phyloP scores from a whole-genome alignment of 2,329 filamentous ascomycete genomes.

The Arthroderma sp. region DNA sequence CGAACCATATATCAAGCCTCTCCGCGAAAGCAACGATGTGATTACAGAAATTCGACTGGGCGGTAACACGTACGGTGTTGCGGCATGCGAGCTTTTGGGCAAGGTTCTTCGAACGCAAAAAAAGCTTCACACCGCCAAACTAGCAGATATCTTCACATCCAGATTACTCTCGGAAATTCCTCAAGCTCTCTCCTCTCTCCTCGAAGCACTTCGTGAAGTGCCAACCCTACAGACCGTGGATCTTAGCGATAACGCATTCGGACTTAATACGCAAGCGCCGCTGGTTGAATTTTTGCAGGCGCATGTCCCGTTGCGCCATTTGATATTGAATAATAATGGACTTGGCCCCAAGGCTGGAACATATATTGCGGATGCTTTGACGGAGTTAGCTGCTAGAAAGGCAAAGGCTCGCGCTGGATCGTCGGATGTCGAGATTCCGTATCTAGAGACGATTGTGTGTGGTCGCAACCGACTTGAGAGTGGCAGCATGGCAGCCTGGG shows the following conservation, averaged over 20 bases:
- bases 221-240: constrained; percentile 82
- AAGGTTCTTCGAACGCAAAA: constrained; percentile 75
- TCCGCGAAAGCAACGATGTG: constrained; percentile 58
- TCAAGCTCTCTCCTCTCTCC: constrained; percentile 68
- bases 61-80: constrained; percentile 86
- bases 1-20: constrained; percentile 64
- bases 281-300: constrained; percentile 81
- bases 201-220: constrained; percentile 75
- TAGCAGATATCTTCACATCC: constrained; percentile 95
- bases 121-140: constrained; percentile 65
- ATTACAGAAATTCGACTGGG: constrained; percentile 69
- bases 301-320: constrained; percentile 80
- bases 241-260: constrained; percentile 95
- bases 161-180: constrained; percentile 90
- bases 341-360: constrained; percentile 84
- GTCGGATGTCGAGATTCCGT: constrained; percentile 46
- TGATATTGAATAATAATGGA: constrained; percentile 97
- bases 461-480: constrained; percentile 92
- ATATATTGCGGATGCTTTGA: constrained; percentile 76
- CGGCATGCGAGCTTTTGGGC: constrained; percentile 72
- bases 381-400: constrained; percentile 71
- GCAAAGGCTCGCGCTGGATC: constrained; percentile 53
- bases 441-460: constrained; percentile 93
- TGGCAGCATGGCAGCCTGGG: constrained; percentile 93
- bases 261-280: constrained; percentile 84